These are phyloP conservation scores for Gastrolobium bilobum DNA, from an alignment of 306 rosid genomes.

Conservation along the genomic window DNA sequence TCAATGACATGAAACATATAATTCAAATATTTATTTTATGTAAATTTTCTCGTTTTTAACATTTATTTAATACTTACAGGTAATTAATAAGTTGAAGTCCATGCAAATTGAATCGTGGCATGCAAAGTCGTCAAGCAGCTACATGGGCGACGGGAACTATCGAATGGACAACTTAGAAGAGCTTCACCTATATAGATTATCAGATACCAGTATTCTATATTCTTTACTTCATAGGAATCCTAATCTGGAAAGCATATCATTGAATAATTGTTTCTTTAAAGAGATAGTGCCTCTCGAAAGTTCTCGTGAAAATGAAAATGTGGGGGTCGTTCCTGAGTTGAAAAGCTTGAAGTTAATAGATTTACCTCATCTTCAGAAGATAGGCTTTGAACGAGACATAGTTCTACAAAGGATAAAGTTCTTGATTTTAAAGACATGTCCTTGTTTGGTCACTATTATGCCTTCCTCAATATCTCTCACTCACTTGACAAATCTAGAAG, in stretches of 20 bases:
- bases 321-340: slow-evolving; percentile 39
- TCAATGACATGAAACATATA: too few species aligned
- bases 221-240: slow-evolving; percentile 39
- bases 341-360: neutral
- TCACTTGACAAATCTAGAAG: slow-evolving; percentile 38
- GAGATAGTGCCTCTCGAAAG: neutral
- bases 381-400: slow-evolving; percentile 32
- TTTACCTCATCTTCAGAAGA: neutral
- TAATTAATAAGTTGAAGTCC: slow-evolving; percentile 23
- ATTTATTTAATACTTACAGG: slow-evolving; percentile 4
- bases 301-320: neutral
- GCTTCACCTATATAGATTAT: neutral
- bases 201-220: neutral
- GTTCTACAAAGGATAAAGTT: slow-evolving; percentile 11
- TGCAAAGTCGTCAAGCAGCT: neutral
- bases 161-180: slow-evolving; percentile 1
- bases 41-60: neutral
- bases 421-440: slow-evolving; percentile 12
- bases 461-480: slow-evolving; percentile 21
- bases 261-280: neutral
- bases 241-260: neutral
- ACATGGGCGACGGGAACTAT: neutral
- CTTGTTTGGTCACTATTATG: neutral
- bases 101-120: neutral
- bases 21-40: neutral